Conservation (phyloP, 352 stramenopile genomes). For the Globisporangium carolinianum region DNA sequence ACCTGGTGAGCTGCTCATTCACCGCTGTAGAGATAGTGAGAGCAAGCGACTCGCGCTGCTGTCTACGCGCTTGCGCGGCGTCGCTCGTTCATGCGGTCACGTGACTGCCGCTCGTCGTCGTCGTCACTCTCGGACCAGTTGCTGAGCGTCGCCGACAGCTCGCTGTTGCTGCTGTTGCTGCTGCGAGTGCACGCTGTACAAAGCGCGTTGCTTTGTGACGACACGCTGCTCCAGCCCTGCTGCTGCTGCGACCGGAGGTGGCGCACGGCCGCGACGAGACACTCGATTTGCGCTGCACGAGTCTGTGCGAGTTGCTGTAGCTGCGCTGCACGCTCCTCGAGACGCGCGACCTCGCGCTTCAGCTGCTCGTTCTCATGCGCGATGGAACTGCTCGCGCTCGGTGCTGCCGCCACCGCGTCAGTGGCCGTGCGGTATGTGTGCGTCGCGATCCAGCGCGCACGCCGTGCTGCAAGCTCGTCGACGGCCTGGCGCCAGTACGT, state of each 20-base stretch:
- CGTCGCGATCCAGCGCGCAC: constrained; percentile 4
- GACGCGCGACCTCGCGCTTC: constrained; percentile 2
- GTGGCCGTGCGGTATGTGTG: neutral
- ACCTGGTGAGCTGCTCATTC: constrained; percentile 14
- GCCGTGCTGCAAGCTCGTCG: constrained; percentile 1
- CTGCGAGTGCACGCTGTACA: neutral
- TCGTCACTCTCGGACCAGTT: constrained; percentile 1
- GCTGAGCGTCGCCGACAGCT: constrained; percentile 3
- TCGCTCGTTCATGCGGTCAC: too few species aligned
- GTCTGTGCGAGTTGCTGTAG: neutral
- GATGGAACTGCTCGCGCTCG: neutral
- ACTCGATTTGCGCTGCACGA: constrained; percentile 6
- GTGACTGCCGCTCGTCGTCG: neutral
- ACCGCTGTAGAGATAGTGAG: too few species aligned
- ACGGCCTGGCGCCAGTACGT: constrained; percentile 10
- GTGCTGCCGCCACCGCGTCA: too few species aligned
- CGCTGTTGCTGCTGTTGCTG: neutral
- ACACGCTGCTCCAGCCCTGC: constrained; percentile 4
- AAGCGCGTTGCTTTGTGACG: neutral
- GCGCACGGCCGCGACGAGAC: constrained; percentile 1
- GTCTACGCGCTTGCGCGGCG: too few species aligned
- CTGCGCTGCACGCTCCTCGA: neutral
- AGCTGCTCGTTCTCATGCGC: constrained; percentile 4
- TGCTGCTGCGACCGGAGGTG: constrained; percentile 4
- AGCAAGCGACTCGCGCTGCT: too few species aligned